Percentiles rank a stretch among this genome's conserved stretches.
phyloP scores from a whole-genome alignment of 257 asterid species.

The Capsicum rhomboideum region DNA sequence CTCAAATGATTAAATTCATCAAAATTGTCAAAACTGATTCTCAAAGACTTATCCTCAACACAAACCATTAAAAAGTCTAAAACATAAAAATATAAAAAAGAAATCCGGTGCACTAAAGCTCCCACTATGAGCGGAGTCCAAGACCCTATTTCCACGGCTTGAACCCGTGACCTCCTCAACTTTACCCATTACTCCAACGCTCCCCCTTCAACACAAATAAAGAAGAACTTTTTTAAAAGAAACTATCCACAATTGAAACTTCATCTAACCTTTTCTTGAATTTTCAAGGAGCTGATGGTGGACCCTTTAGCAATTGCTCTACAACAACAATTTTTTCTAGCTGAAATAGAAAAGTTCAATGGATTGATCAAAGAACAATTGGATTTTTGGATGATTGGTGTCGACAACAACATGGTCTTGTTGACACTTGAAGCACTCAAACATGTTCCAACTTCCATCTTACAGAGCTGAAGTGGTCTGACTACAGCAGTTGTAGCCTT shows the following conservation, averaged over 20 bases:
- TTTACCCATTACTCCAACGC: too few relatives aligned
- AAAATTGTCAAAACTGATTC: not conserved
- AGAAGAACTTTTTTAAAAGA: not conserved
- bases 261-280: constrained; percentile 18
- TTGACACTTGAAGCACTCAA: constrained; percentile 11
- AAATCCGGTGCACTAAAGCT: too few relatives aligned
- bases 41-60: not conserved
- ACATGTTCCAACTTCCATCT: constrained; percentile 35
- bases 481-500: too few relatives aligned
- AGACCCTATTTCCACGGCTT: too few relatives aligned
- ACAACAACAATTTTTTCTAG: constrained; percentile 14
- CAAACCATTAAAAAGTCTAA: not conserved
- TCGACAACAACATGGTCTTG: constrained; percentile 4
- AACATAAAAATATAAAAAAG: not conserved
- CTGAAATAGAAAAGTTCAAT: constrained; percentile 13
- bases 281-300: constrained; percentile 7
- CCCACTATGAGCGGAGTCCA: too few relatives aligned
- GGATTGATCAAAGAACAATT: not conserved
- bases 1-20: not conserved
- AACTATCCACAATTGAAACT: not conserved
- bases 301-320: constrained; percentile 23
- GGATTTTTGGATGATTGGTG: constrained; percentile 11
- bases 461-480: too few relatives aligned
- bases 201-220: not conserved
- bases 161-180: too few relatives aligned